phyloP scores from a whole-genome alignment of 1,139 yeast species.

The Yamadazyma jaroonii region DNA sequence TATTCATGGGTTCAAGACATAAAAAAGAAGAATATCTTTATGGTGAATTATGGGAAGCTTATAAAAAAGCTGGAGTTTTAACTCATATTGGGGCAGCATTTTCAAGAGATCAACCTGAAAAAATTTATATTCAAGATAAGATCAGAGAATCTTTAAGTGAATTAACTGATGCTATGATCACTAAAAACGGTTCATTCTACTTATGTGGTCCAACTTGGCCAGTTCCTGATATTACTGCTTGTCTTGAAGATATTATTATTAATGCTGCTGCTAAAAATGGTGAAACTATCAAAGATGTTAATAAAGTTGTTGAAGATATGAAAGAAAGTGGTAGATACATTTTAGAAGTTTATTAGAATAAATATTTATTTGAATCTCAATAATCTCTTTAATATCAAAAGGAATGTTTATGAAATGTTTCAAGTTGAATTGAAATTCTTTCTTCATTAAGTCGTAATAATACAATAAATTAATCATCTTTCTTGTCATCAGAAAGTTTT shows the following conservation, averaged over 20 bases:
- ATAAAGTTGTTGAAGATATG: constrained; percentile 84
- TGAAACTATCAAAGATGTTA: constrained; percentile 62
- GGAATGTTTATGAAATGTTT: too few relatives aligned
- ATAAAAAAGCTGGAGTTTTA: constrained; percentile 84
- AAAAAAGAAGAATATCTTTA: constrained; percentile 92
- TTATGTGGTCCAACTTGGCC: constrained; percentile 99
- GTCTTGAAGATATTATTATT: constrained; percentile 75
- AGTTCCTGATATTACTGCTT: constrained; percentile 93
- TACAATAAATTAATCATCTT: too few relatives aligned
- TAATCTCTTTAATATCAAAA: too few relatives aligned
- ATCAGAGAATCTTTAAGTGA: constrained; percentile 74
- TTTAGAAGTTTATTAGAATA: constrained; percentile 76
- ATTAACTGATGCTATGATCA: constrained; percentile 75
- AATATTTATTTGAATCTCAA: not conserved
- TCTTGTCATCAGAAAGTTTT: too few relatives aligned
- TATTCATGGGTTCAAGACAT: constrained; percentile 94
- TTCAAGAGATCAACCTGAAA: constrained; percentile 95
- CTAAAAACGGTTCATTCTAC: constrained; percentile 84
- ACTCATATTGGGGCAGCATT: constrained; percentile 98
- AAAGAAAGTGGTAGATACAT: constrained; percentile 92
- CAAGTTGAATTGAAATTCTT: too few relatives aligned
- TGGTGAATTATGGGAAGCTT: constrained; percentile 98
- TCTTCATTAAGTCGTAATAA: too few relatives aligned
- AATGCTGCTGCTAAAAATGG: constrained; percentile 72
- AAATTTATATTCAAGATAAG: constrained; percentile 92